Evolutionary conservation across 257 asterid genomes (phyloP), one percentile per base, ranked within the genome.

Genomic region (Orobanche coerulescens): DNA sequence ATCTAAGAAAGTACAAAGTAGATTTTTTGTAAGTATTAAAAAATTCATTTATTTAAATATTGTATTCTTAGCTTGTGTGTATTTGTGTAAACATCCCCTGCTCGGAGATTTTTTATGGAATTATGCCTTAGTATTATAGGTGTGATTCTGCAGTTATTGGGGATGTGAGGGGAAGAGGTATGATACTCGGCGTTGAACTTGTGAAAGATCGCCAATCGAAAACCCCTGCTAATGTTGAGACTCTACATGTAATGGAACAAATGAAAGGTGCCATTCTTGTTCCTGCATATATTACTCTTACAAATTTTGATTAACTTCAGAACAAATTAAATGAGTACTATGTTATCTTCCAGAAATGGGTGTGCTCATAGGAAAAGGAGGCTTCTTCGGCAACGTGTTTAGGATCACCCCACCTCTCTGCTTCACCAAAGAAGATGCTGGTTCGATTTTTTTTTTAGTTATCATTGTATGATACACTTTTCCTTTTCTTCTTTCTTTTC

Each of bases 361-460:
- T 56, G 88, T 92, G 33, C 73, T 84, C 12, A 69, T 92, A 4
- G 98, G 98, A 34, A 92, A 92, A 80, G 98, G 98, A 0, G 96
- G 98, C 22, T 82, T 86, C 73, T 79, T 72, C 5, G 98, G 98
- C 49, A 92, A 92, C 53, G 95, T 88, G 12, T 84, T 88, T 77
- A 74, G 96, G 44, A 76, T 92, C 75, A 92, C 98, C 36, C 98
- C 98, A 53, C 98, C 98, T 15, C 89, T 88, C 34, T 92, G 98
- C 79, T 88, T 92, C 88, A 88, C 84, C 73, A 82, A 78, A 72
- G 94, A 82, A 53, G 98, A 92, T 68, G 94, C 96, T 28, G 96
- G 98, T 91, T 58, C 1, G 84, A 56, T 37, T 52, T 46, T 49
- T 11, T 20, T 19, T 33, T 39, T 10, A 23, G 23, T 50, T 6